Percentiles rank a stretch among this genome's conserved stretches.
Evolutionary conservation across 768 basidiomycete genomes (phyloP).

Genomic region (Mycena indigotica): DNA sequence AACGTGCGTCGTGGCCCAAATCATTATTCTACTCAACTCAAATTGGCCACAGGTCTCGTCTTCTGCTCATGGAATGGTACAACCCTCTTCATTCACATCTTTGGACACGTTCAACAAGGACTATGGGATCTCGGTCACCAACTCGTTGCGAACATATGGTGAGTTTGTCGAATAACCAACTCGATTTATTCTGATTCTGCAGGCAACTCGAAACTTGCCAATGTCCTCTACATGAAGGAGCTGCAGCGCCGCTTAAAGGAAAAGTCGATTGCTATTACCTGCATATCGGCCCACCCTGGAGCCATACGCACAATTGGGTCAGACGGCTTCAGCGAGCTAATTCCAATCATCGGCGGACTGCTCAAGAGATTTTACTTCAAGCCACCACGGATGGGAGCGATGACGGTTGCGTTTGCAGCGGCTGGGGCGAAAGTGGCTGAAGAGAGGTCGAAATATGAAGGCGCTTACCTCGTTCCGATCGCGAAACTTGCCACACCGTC

Average conservation of each 20-base stretch:
- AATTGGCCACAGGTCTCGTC: slow-evolving; percentile 16
- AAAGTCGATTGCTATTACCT: slow-evolving; percentile 28
- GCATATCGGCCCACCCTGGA: slow-evolving; percentile 33
- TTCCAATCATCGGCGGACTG: slow-evolving; percentile 21
- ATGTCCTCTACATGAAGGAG: slow-evolving; percentile 37
- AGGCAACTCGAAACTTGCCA: slow-evolving; percentile 26
- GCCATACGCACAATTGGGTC: slow-evolving; percentile 27
- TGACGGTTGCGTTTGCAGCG: slow-evolving; percentile 33
- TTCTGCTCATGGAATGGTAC: slow-evolving; percentile 8
- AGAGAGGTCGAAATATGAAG: slow-evolving; percentile 28
- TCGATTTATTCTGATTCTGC: not conserved
- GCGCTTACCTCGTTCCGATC: slow-evolving; percentile 34
- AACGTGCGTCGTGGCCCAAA: slow-evolving; percentile 37
- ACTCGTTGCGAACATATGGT: slow-evolving; percentile 20
- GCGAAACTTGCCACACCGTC: slow-evolving; percentile 19
- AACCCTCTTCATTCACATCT: slow-evolving; percentile 15
- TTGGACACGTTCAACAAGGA: slow-evolving; percentile 22
- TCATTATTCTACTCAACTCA: not conserved
- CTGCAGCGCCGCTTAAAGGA: slow-evolving; percentile 41
- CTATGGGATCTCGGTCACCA: not conserved
- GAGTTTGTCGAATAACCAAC: not conserved
- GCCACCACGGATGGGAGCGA: slow-evolving; percentile 27
- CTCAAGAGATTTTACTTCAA: slow-evolving; percentile 16
- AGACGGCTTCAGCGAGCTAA: not conserved
- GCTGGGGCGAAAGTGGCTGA: slow-evolving; percentile 27